A percentile compares a stretch with the other conserved stretches of the same genome.
Conservation (phyloP, 176 grass and related monocot species). For the bread wheat (Triticum aestivum) region DNA sequence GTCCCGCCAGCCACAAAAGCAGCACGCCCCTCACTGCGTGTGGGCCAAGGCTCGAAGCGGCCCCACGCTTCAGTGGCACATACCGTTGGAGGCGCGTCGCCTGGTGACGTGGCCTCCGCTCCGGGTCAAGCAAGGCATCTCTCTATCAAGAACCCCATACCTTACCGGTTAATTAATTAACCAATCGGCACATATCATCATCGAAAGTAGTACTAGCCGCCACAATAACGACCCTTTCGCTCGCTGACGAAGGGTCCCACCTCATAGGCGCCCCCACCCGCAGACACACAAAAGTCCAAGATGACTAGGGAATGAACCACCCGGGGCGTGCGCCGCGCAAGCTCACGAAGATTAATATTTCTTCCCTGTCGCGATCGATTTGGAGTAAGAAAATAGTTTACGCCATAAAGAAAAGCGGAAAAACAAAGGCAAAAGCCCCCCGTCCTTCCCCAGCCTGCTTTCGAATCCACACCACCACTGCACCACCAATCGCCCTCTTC, state of each 20-base stretch:
- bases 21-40: neutral
- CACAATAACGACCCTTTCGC: neutral
- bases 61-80: neutral
- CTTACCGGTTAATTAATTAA: constrained; percentile 26
- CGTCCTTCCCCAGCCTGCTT: neutral
- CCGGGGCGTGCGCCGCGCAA: neutral
- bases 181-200: neutral
- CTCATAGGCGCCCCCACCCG: neutral
- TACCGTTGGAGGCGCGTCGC: neutral
- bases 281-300: neutral
- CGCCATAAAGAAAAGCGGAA: constrained; percentile 1
- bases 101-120: neutral
- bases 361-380: neutral
- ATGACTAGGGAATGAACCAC: neutral
- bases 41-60: neutral
- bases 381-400: constrained; percentile 29
- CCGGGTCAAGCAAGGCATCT: constrained; percentile 12
- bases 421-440: neutral
- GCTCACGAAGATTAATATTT: neutral
- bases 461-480: constrained; percentile 24
- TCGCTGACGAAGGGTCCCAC: neutral
- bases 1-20: neutral
- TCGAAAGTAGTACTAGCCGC: neutral
- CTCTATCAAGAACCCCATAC: neutral
- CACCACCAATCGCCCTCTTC: constrained; percentile 29